Percentiles rank a stretch among this genome's conserved stretches.
These are phyloP conservation scores for Royoungia palumana DNA, from an alignment of 768 basidiomycete species.

Conservation along the genomic window DNA sequence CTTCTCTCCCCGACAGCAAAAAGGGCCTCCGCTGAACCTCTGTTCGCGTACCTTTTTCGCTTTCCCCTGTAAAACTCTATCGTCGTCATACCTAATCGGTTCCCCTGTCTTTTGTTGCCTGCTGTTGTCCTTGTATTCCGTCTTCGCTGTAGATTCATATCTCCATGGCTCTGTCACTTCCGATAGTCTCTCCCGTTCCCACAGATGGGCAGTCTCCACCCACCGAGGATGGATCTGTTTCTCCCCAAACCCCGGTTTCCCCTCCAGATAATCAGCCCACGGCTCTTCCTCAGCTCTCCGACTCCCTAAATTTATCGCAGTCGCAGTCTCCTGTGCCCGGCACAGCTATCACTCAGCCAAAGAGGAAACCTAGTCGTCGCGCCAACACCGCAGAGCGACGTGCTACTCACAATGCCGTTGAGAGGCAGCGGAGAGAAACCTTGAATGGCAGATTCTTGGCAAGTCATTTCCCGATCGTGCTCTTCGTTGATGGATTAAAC, in stretches of 20 bases:
- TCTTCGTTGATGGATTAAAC: slow-evolving; percentile 15
- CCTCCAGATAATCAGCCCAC: slow-evolving; percentile 35
- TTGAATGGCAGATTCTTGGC: slow-evolving; percentile 90
- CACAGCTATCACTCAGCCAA: slow-evolving; percentile 40
- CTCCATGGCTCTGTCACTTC: slow-evolving; percentile 38
- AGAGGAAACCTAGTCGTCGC: slow-evolving; percentile 81
- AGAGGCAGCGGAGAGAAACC: slow-evolving; percentile 89
- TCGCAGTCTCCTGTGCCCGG: slow-evolving; percentile 24
- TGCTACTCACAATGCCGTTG: slow-evolving; percentile 96
- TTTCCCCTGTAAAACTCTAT: slow-evolving; percentile 25
- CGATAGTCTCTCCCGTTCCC: slow-evolving; percentile 38
- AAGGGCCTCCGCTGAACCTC: slow-evolving; percentile 40
- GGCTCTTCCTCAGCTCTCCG: slow-evolving; percentile 32
- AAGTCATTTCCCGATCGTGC: slow-evolving; percentile 28
- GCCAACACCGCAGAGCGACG: slow-evolving; percentile 97
- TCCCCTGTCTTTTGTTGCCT: neutral
- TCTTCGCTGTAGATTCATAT: slow-evolving; percentile 14
- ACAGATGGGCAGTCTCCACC: slow-evolving; percentile 38
- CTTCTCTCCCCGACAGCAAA: slow-evolving; percentile 20
- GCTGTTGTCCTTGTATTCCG: slow-evolving; percentile 8
- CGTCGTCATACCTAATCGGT: slow-evolving; percentile 10
- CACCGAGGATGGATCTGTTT: slow-evolving; percentile 42
- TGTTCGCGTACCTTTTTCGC: slow-evolving; percentile 42
- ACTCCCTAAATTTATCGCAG: slow-evolving; percentile 18
- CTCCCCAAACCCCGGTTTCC: slow-evolving; percentile 49